A percentile compares a stretch with the other conserved stretches of the same genome.
Evolutionary conservation across 2,329 filamentous ascomycete genomes (phyloP).

Genomic region (Lasiodiplodia gonubiensis): DNA sequence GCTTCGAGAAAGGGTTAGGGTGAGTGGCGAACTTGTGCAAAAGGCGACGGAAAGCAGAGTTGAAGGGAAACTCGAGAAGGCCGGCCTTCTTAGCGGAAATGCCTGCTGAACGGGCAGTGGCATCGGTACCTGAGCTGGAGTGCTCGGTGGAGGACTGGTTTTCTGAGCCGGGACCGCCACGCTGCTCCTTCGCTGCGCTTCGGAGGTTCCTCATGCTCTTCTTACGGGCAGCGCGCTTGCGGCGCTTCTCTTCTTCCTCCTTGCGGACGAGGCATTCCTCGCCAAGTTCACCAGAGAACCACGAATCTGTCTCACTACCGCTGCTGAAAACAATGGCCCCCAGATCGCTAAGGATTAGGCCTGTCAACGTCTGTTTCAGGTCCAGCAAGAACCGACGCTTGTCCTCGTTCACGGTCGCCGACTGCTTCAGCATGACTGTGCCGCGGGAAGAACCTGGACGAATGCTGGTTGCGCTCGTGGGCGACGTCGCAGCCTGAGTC

Average conservation of each 20-base stretch:
- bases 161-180: conserved; percentile 48
- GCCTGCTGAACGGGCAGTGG: conserved; percentile 49
- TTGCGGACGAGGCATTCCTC: conserved; percentile 48
- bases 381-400: conserved; percentile 80
- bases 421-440: conserved; percentile 66
- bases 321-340: conserved; percentile 84
- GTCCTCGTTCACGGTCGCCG: conserved; percentile 65
- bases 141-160: conserved; percentile 53
- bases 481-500: conserved; percentile 64
- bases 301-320: conserved; percentile 90
- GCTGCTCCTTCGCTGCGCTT: conserved; percentile 36
- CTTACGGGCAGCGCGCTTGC: conserved; percentile 46
- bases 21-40: conserved; percentile 87
- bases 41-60: conserved; percentile 77
- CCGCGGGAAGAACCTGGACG: conserved; percentile 72
- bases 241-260: conserved; percentile 49
- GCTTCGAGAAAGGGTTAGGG: conserved; percentile 84
- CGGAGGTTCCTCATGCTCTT: conserved; percentile 69
- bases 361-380: conserved; percentile 78
- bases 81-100: conserved; percentile 51
- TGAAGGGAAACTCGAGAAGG: conserved; percentile 74
- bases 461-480: conserved; percentile 65
- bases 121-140: conserved; percentile 53
- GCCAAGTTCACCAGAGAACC: conserved; percentile 71
- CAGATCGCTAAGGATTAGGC: conserved; percentile 85